These are phyloP conservation scores for Papiliotrema fonsecae DNA, from an alignment of 1,284 basidiomycete genomes.

Conservation along the genomic window DNA sequence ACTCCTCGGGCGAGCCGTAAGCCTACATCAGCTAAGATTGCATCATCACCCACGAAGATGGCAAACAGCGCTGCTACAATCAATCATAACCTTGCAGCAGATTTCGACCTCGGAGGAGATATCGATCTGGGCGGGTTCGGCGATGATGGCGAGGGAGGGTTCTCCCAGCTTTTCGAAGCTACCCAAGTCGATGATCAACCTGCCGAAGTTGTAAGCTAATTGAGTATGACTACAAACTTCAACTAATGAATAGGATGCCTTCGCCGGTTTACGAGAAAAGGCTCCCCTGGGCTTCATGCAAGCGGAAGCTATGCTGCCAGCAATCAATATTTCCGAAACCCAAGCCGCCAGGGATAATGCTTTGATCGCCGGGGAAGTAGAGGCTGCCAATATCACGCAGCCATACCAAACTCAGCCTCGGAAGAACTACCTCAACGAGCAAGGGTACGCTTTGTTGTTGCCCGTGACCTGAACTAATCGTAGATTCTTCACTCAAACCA, in stretches of 20 bases:
- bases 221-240: background rate
- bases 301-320: constrained; percentile 25
- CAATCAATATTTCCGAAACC: constrained; percentile 32
- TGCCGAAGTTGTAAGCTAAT: background rate
- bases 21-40: background rate
- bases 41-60: background rate
- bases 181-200: constrained; percentile 20
- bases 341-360: constrained; percentile 39
- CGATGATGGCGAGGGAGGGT: constrained; percentile 18
- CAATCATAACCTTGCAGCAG: too few species aligned
- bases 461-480: background rate
- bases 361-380: constrained; percentile 33
- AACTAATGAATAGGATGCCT: constrained; percentile 22
- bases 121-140: constrained; percentile 27
- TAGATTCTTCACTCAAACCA: constrained; percentile 43
- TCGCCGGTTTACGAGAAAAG: constrained; percentile 25
- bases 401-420: constrained; percentile 11
- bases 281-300: constrained; percentile 20
- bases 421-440: constrained; percentile 35
- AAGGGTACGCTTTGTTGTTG: constrained; percentile 25
- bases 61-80: background rate
- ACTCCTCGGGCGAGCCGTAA: background rate
- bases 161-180: constrained; percentile 41
- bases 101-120: constrained; percentile 1
- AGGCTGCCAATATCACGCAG: constrained; percentile 16